Percentiles rank a stretch among this genome's conserved stretches.
These are phyloP conservation scores for Kluyveromyces sp. DNA, from an alignment of 1,139 yeast species.

Conservation along the genomic window DNA sequence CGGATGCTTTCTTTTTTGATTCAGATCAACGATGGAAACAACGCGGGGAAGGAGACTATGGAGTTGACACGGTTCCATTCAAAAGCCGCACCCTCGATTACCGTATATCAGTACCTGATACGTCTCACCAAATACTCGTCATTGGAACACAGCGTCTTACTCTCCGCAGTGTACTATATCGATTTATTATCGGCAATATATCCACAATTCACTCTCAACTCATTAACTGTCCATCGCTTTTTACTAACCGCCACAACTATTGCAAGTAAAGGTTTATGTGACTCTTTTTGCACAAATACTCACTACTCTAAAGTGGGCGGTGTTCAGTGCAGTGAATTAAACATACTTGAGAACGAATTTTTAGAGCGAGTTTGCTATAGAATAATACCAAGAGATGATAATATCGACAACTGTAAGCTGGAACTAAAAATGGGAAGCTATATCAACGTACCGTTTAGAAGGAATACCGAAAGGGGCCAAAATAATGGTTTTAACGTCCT, in stretches of 20 bases:
- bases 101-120: conserved; percentile 67
- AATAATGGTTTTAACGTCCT: conserved; percentile 42
- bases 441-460: not conserved
- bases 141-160: conserved; percentile 71
- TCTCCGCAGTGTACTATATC: conserved; percentile 79
- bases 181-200: conserved; percentile 76
- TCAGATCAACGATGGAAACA: conserved; percentile 50
- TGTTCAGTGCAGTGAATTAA: conserved; percentile 75
- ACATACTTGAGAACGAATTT: conserved; percentile 83
- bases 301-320: conserved; percentile 98
- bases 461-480: conserved; percentile 1
- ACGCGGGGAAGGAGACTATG: conserved; percentile 15
- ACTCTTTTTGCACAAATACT: conserved; percentile 85
- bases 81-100: conserved; percentile 82
- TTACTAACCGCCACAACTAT: conserved; percentile 84
- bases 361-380: conserved; percentile 74
- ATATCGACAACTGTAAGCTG: conserved; percentile 29
- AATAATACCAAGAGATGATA: conserved; percentile 50
- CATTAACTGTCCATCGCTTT: conserved; percentile 90
- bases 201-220: conserved; percentile 74
- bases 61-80: conserved; percentile 85
- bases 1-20: conserved; percentile 75
- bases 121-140: conserved; percentile 80
- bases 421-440: conserved; percentile 18
- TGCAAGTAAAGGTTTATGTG: conserved; percentile 89